These are phyloP conservation scores for Suhomyces sp. DNA, from an alignment of 805 yeast genomes.

Conservation along the genomic window DNA sequence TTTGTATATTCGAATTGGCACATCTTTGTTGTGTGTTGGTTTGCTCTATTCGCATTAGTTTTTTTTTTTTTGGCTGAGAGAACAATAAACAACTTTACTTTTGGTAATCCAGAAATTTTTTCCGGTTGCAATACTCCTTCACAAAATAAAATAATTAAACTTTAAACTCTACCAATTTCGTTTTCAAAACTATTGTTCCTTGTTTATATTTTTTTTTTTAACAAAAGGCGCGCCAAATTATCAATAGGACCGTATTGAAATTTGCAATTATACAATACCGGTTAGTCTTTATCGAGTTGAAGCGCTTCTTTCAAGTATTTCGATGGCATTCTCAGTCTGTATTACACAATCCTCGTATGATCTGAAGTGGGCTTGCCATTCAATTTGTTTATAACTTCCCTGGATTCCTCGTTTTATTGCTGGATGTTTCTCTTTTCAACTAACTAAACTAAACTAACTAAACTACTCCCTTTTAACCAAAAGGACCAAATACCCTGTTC, in stretches of 20 bases:
- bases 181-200: neutral
- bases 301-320: neutral
- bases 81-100: neutral
- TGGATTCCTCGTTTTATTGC: neutral
- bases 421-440: neutral
- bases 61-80: neutral
- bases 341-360: slow-evolving; percentile 2
- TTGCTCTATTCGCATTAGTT: neutral
- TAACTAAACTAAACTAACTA: slow-evolving; percentile 4
- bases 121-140: neutral
- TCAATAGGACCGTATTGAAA: neutral
- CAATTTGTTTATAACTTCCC: slow-evolving; percentile 2
- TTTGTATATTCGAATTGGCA: neutral
- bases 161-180: neutral
- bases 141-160: neutral
- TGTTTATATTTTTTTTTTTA: neutral
- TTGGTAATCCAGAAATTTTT: neutral
- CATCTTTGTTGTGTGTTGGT: neutral
- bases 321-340: neutral
- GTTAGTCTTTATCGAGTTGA: neutral
- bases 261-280: slow-evolving; percentile 2
- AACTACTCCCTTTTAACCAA: neutral
- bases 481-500: slow-evolving; percentile 1
- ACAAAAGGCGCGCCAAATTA: neutral
- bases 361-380: neutral